Conservation (phyloP, 75 land plant species). For the Sequoia sempervirens region DNA sequence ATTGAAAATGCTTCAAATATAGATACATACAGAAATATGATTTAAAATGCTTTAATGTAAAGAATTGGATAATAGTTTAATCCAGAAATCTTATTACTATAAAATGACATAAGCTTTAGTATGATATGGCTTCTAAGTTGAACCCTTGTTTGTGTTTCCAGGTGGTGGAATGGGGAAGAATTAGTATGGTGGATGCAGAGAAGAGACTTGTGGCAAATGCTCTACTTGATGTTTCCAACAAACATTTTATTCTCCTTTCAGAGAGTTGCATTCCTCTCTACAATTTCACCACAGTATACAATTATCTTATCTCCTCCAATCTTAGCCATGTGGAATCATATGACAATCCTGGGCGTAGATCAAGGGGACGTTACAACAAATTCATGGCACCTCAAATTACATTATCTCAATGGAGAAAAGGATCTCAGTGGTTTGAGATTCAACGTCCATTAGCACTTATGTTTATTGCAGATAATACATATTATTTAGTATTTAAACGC, state of each 20-base stretch:
- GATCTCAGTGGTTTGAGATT: slow-evolving; percentile 63
- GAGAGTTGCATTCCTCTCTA: slow-evolving; percentile 65
- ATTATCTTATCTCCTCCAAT: slow-evolving; percentile 29
- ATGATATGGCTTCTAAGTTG: too few species aligned
- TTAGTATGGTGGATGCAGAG: slow-evolving; percentile 43
- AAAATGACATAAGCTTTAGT: too few species aligned
- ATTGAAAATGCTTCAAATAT: too few species aligned
- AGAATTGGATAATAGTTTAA: too few species aligned
- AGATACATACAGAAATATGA: too few species aligned
- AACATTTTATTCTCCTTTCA: slow-evolving; percentile 54
- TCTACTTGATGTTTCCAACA: slow-evolving; percentile 43
- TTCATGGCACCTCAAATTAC: slow-evolving; percentile 40
- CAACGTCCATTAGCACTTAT: slow-evolving; percentile 42
- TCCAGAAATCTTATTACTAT: too few species aligned
- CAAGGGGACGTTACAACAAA: slow-evolving; percentile 52
- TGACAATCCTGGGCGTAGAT: slow-evolving; percentile 36
- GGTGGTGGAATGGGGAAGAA: slow-evolving; percentile 45
- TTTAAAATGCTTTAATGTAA: too few species aligned
- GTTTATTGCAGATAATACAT: slow-evolving; percentile 46
- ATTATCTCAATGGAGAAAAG: slow-evolving; percentile 56
- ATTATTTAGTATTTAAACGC: slow-evolving; percentile 43
- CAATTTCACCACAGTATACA: slow-evolving; percentile 44
- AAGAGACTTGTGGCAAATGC: slow-evolving; percentile 64
- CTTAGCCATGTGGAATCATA: slow-evolving; percentile 50
- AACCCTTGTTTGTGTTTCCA: slow-evolving; percentile 11